Conservation (phyloP, 768 basidiomycete species). For the Cystofilobasidium ferigula region DNA sequence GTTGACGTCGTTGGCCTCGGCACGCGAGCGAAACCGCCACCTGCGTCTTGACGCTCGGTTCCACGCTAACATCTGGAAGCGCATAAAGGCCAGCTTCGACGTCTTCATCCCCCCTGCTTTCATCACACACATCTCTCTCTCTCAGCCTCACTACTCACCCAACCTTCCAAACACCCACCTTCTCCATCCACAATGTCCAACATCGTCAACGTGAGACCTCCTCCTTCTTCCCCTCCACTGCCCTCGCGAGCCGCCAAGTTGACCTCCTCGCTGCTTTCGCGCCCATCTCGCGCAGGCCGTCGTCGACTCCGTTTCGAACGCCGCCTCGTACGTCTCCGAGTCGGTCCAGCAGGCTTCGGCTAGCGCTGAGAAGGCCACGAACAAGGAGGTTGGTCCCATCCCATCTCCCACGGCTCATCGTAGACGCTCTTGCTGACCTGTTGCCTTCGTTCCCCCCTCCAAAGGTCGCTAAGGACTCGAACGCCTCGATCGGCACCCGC, state of each 20-base stretch:
- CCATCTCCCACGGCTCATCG: not conserved
- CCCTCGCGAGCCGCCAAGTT: not conserved
- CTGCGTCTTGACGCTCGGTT: too few species aligned
- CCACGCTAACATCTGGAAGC: too few species aligned
- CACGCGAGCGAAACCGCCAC: too few species aligned
- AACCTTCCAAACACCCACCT: not conserved
- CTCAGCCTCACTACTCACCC: not conserved
- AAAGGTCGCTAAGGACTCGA: conserved; percentile 20
- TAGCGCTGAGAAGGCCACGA: conserved; percentile 10
- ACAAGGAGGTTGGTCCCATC: not conserved
- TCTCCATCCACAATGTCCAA: not conserved
- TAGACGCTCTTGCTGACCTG: not conserved
- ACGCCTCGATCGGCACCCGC: conserved; percentile 20
- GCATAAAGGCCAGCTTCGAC: too few species aligned
- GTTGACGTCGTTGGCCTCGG: too few species aligned
- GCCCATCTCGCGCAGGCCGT: not conserved
- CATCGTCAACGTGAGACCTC: not conserved
- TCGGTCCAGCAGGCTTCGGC: conserved; percentile 7
- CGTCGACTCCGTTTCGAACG: conserved; percentile 10
- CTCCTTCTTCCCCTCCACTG: not conserved
- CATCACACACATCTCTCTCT: not conserved
- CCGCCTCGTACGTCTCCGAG: conserved; percentile 21
- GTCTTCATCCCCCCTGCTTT: not conserved
- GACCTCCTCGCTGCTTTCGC: not conserved
- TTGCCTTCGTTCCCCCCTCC: not conserved